Base-by-base conservation (phyloP, 2,329 filamentous ascomycete species). In the Corinectria fuckeliana region DNA sequence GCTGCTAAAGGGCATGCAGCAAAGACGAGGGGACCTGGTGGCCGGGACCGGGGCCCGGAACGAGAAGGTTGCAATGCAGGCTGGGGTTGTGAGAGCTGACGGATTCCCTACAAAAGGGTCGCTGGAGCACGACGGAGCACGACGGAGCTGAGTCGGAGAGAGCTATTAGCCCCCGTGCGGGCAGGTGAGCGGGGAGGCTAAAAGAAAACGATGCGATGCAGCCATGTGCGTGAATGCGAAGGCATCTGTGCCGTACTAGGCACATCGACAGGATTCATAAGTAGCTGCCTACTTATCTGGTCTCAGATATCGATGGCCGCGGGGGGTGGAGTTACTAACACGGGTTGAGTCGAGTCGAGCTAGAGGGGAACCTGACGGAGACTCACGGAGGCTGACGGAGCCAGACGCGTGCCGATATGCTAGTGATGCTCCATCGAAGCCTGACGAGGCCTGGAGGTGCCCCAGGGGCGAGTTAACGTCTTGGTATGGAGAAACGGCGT, bases 11-110 rank as follows among this genome's bases (percentile, higher is more conserved):
- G 32, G 30, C 36, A 60, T 50, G 52, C 32, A 60, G 23, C 21
- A 45, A 50, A 42, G 52, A 50, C 36, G 55, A 60, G 49, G n/a
- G 54, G 62, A 58, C 63, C 58, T 54, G 58, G 57, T 56, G 59
- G 52, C 57, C 45, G 56, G 63, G 56, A 64, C 49, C 58, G 56
- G 62, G 50, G 62, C 64, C 61, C 60, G 64, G 55, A 61, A 60
- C 47, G 16, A 55, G 49, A 50, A 60, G 58, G 65, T 67, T 63
- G 60, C 62, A 64, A 39, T 47, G 57, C 52, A 56, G 58, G 56
- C 55, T 50, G 58, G 54, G 60, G 56, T 50, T 49, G 45, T 39
- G 57, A 65, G 36, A 53, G 57, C 34, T 53, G 52, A 60, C 44
- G 39, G 49, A 59, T 62, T 62, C 55, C 53, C 47, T 54, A n/a